Evolutionary conservation across 331 rosid species (phyloP), one percentile per base, ranked within the genome.

Genomic region (Acacia concinna): DNA sequence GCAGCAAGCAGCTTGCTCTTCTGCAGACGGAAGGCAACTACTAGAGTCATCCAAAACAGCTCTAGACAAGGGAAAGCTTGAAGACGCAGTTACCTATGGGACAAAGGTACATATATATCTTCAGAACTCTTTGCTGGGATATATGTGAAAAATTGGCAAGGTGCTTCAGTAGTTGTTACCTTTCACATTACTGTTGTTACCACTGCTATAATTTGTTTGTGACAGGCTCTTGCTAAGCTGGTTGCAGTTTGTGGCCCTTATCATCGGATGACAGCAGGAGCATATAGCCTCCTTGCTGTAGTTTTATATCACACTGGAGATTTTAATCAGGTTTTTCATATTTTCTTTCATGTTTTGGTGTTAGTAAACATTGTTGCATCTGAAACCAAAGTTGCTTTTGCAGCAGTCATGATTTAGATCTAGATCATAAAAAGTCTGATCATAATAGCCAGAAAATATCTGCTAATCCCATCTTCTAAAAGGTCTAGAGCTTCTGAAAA

Each of bases 1-100:
- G 75, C 95, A 96, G 99, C 99, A 96, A 93, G 99, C 98, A 69
- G 97, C 98, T 73, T 96, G 98, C 87, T 96, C 98, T 66, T 96
- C 99, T 8, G 98, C 99, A 32, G 99, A 96, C 87, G 99, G 99
- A 85, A 86, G 99, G 88, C 98, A 93, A 75, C 97, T 96, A 47
- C 87, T 96, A 65, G 99, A 96, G 79, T 96, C 97, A 43, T 93
- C 99, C 41, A 96, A 96, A 88, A 93, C 98, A 71, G 99, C 99
- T 85, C 79, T 96, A 73, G 99, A 96, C 82, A 96, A 96, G 85
- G 99, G 99, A 82, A 96, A 96, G 69, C 98, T 96, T 57, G 99
- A 93, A 87, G 99, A 96, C 83, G 99, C 99, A 8, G 99, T 96
- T 79, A 85, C 92, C 62, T 91, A 85, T 74, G 99, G 98, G 71